These are phyloP conservation scores for Suhomyces atakaporum DNA, from an alignment of 1,139 yeast genomes.

Conservation along the genomic window DNA sequence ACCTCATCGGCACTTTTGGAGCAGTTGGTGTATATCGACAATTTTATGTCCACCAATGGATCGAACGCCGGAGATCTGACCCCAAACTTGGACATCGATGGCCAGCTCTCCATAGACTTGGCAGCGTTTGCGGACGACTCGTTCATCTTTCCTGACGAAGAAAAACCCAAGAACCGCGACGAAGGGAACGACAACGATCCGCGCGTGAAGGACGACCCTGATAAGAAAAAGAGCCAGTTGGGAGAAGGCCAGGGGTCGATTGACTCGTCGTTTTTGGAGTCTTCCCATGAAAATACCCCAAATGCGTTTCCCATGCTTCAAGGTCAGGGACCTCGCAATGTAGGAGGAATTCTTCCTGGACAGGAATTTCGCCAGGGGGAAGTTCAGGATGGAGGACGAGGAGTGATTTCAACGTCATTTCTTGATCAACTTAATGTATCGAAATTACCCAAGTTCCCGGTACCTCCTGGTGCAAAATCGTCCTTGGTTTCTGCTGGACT, in stretches of 20 bases:
- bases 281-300: slow-evolving; percentile 9
- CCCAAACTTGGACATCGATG: slow-evolving; percentile 57
- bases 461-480: slow-evolving; percentile 70
- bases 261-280: slow-evolving; percentile 8
- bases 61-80: slow-evolving; percentile 33
- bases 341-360: not conserved
- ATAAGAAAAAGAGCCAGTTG: slow-evolving; percentile 1
- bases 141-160: slow-evolving; percentile 77
- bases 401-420: slow-evolving; percentile 7
- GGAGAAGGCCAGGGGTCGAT: slow-evolving; percentile 3
- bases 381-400: not conserved
- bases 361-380: not conserved
- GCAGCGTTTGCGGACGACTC: slow-evolving; percentile 82
- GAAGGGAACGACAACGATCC: slow-evolving; percentile 16
- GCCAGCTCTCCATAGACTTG: slow-evolving; percentile 67
- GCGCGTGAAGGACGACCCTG: slow-evolving; percentile 6
- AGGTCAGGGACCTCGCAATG: slow-evolving; percentile 1
- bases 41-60: slow-evolving; percentile 58
- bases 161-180: slow-evolving; percentile 48
- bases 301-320: slow-evolving; percentile 5
- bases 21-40: slow-evolving; percentile 75
- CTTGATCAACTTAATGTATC: slow-evolving; percentile 20
- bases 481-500: slow-evolving; percentile 67
- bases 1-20: slow-evolving; percentile 71
- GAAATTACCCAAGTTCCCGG: slow-evolving; percentile 59